phyloP scores from a whole-genome alignment of 306 rosid genomes.

The Gastrolobium bilobum region DNA sequence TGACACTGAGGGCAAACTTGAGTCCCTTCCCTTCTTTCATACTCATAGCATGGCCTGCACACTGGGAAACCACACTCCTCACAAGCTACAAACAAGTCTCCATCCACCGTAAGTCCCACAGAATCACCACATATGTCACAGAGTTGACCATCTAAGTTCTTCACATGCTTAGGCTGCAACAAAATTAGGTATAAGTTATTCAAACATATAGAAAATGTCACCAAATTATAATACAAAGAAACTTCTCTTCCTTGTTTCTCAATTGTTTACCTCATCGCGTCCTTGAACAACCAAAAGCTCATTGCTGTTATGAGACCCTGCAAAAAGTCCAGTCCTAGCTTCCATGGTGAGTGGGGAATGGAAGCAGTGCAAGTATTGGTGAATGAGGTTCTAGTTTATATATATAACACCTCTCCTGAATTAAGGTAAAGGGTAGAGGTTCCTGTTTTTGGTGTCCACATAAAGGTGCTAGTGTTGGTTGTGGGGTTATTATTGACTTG shows the following conservation, averaged over 20 bases:
- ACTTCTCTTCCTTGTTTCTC: background rate
- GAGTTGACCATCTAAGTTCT: conserved; percentile 94
- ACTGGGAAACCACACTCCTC: conserved; percentile 98
- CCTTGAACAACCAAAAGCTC: conserved; percentile 89
- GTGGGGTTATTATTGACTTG: conserved; percentile 49
- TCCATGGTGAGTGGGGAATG: conserved; percentile 64
- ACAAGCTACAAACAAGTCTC: conserved; percentile 95
- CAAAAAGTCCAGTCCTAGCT: conserved; percentile 93
- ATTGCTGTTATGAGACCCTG: conserved; percentile 90
- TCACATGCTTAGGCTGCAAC: conserved; percentile 84
- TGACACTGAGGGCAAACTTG: conserved; percentile 97
- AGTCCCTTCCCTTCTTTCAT: conserved; percentile 94
- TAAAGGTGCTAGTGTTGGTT: conserved; percentile 48
- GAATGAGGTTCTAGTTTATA: conserved; percentile 39
- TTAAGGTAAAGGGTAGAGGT: conserved; percentile 26
- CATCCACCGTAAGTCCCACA: conserved; percentile 87
- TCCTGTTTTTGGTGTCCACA: conserved; percentile 47
- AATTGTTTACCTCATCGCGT: conserved; percentile 78
- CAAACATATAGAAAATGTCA: conserved; percentile 2
- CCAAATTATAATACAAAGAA: background rate
- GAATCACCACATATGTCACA: conserved; percentile 97
- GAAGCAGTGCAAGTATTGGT: conserved; percentile 46
- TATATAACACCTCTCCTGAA: conserved; percentile 43
- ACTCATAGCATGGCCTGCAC: conserved; percentile 98
- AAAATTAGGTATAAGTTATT: conserved; percentile 4